Evolutionary conservation across 2,329 filamentous ascomycete genomes (phyloP).

Genomic region (Paraphaeosphaeria minitans): DNA sequence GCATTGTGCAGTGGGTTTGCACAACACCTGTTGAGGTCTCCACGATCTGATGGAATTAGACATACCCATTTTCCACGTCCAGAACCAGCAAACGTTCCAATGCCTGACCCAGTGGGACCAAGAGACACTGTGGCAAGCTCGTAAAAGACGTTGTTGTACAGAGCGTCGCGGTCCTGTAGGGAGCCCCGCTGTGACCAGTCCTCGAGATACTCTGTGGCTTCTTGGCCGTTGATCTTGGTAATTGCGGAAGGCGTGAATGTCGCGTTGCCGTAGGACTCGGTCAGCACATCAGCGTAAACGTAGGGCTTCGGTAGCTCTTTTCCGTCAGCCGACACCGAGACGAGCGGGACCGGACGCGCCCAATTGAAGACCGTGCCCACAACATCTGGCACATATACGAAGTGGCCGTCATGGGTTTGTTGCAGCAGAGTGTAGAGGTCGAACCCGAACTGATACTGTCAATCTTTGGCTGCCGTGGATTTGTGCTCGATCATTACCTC

Average conservation of each 20-base stretch:
- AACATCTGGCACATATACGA: constrained; percentile 60
- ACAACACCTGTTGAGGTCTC: no score
- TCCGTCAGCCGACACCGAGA: constrained; percentile 64
- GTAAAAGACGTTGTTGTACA: constrained; percentile 60
- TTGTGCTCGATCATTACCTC: constrained; percentile 29
- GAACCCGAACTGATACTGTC: constrained; percentile 37
- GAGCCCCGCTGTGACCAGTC: constrained; percentile 54
- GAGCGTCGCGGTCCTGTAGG: constrained; percentile 62
- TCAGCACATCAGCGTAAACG: constrained; percentile 55
- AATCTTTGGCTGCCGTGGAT: not conserved
- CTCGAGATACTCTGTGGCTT: constrained; percentile 57
- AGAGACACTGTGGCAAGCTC: constrained; percentile 51
- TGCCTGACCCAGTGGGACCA: constrained; percentile 47
- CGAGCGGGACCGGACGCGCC: constrained; percentile 56
- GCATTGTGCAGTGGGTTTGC: not conserved
- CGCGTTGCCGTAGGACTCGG: constrained; percentile 47
- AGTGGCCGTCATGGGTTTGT: constrained; percentile 69
- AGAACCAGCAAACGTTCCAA: constrained; percentile 53
- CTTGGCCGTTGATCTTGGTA: constrained; percentile 61
- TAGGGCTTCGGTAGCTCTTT: constrained; percentile 61
- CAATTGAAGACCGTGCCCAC: constrained; percentile 59
- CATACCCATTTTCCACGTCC: constrained; percentile 47
- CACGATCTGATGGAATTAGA: not conserved
- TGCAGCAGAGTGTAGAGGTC: constrained; percentile 51
- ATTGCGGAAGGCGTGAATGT: constrained; percentile 56